Evolutionary conservation across 1,139 yeast genomes (phyloP), one percentile per base, ranked within the genome.

Genomic region (Protomyces macrosporus): DNA sequence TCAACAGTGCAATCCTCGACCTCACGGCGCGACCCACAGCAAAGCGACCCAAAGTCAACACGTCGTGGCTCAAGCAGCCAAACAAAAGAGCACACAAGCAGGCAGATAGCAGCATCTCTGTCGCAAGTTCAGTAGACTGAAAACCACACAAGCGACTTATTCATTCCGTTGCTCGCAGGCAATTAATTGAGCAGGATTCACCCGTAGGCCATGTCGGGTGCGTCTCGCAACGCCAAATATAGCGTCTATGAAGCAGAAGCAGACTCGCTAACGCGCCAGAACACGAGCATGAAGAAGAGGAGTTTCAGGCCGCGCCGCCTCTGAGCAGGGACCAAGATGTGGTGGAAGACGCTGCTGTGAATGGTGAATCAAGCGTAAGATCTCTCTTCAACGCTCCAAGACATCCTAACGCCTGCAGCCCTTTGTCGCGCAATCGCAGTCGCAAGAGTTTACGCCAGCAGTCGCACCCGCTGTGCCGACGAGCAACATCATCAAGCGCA

Each of bases 401-500:
- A 23, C 23, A 23, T 23, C 23, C 23, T 23, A 23, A 23, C 23
- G 23, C 23, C 23, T 14, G 23, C 32, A 42, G 48, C 48, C 23
- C 48, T 7, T 42, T 10, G 30, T 30, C 32, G 48, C 33, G 32
- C 48, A 42, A 16, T 42, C 48, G 32, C 48, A 58, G 16, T 42
- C 48, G 32, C 48, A 58, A 34, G 53, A 51, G 42, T 58, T 58
- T 35, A 39, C 52, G 37, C 53, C 56, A 1, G 62, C 55, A 10
- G 55, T 45, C 35, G 40, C 55, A 12, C 55, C 55, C n/a, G 56
- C 54, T 32, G 42, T 58, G n/a, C 54, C 63, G 23, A 55, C 34
- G 6, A 45, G 35, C 23, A 55, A 60, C 37, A 54, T 60, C 33
- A 51, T 60, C 55, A 54, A 40, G 34, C 60, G 60, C 32, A 60